Evolutionary conservation across 2,329 filamentous ascomycete genomes (phyloP).

Genomic region (Cercospora nicotianae): DNA sequence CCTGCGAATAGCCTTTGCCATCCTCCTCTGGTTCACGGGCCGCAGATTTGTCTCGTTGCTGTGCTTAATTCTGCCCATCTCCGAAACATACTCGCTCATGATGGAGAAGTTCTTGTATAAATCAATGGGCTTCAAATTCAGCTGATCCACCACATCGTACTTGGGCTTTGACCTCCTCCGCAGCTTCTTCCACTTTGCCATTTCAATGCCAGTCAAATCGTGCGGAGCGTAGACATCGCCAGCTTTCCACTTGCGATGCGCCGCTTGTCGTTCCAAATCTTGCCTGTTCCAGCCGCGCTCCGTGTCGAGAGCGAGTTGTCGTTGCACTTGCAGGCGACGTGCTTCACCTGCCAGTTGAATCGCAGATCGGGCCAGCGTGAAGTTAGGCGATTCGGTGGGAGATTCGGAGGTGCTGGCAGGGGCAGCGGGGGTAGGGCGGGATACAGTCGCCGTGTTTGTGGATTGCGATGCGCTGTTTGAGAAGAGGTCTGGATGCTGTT

Average conservation of each 20-base stretch:
- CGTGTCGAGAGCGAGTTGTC: constrained; percentile 21
- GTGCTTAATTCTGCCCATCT: constrained; percentile 81
- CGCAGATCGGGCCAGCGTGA: not conserved
- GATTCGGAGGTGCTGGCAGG: not conserved
- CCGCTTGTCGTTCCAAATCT: constrained; percentile 63
- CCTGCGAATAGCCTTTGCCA: constrained; percentile 88
- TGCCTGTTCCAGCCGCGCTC: constrained; percentile 35
- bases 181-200: constrained; percentile 72
- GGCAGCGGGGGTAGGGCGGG: not conserved
- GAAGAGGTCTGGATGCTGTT: not conserved
- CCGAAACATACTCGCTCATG: constrained; percentile 82
- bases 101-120: constrained; percentile 96
- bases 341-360: not conserved
- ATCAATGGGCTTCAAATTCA: constrained; percentile 76
- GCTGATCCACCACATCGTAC: constrained; percentile 72
- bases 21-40: constrained; percentile 85
- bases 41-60: constrained; percentile 74
- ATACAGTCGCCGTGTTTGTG: not conserved
- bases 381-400: constrained; percentile 2
- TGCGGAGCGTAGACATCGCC: constrained; percentile 91
- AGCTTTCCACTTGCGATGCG: constrained; percentile 64
- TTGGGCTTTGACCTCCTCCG: constrained; percentile 49
- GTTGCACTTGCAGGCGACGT: constrained; percentile 8
- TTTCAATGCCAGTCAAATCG: constrained; percentile 76
- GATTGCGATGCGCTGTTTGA: not conserved